These are phyloP conservation scores for Epichloe brachyelytri DNA, from an alignment of 2,329 filamentous ascomycete species.

Conservation along the genomic window DNA sequence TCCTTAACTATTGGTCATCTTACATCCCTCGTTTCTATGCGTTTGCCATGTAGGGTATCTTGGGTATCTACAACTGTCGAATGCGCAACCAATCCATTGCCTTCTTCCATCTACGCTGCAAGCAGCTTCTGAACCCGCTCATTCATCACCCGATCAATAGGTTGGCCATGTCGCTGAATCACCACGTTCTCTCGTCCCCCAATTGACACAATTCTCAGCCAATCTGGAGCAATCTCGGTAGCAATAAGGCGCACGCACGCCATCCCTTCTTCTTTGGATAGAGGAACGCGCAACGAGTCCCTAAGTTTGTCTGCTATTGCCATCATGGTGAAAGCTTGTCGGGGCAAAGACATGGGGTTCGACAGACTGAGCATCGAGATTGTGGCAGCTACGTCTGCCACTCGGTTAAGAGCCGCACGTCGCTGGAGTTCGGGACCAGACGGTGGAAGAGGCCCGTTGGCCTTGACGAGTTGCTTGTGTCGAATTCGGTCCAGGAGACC, in stretches of 20 bases:
- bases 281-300: constrained; percentile 49
- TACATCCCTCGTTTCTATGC: background rate
- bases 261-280: constrained; percentile 39
- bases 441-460: constrained; percentile 43
- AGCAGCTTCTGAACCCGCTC: constrained; percentile 24
- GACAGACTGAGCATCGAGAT: constrained; percentile 51
- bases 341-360: constrained; percentile 33
- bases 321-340: constrained; percentile 53
- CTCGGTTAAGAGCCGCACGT: constrained; percentile 51
- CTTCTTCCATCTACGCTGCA: constrained; percentile 7
- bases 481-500: constrained; percentile 65
- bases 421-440: constrained; percentile 45
- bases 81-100: background rate
- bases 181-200: constrained; percentile 44
- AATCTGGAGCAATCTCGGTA: constrained; percentile 41
- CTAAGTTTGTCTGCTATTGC: constrained; percentile 50
- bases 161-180: constrained; percentile 32
- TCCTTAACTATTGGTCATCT: background rate
- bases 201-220: constrained; percentile 39
- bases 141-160: constrained; percentile 23
- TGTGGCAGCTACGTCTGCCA: constrained; percentile 54
- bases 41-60: background rate
- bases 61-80: background rate
- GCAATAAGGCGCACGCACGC: constrained; percentile 39
- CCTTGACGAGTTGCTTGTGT: constrained; percentile 50